phyloP scores from a whole-genome alignment of 1,284 basidiomycete species.

The Leccinum subrobustum region DNA sequence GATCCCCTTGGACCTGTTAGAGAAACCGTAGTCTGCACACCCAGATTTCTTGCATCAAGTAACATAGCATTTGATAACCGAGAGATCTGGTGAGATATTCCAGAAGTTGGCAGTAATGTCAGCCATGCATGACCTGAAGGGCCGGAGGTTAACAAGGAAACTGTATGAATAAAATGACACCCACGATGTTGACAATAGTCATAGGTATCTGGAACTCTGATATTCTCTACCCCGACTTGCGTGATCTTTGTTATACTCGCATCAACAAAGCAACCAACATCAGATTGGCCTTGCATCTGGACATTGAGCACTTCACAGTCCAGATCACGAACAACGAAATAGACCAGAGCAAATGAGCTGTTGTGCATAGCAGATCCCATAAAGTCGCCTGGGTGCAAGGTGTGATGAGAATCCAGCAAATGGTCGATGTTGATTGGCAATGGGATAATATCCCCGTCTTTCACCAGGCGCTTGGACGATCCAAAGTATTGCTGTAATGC shows the following conservation, averaged over 20 bases:
- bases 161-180: slow-evolving; percentile 7
- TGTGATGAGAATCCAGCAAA: slow-evolving; percentile 26
- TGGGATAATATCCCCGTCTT: slow-evolving; percentile 80
- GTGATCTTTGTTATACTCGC: slow-evolving; percentile 69
- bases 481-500: slow-evolving; percentile 73
- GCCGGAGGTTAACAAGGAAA: slow-evolving; percentile 5
- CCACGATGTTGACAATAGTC: slow-evolving; percentile 56
- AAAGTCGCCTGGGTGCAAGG: slow-evolving; percentile 11
- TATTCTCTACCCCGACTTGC: slow-evolving; percentile 77
- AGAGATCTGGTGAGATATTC: slow-evolving; percentile 43
- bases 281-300: slow-evolving; percentile 39
- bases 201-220: slow-evolving; percentile 59
- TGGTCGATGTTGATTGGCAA: slow-evolving; percentile 63
- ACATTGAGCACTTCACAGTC: slow-evolving; percentile 55
- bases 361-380: background rate
- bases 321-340: slow-evolving; percentile 81
- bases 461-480: slow-evolving; percentile 58
- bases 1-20: slow-evolving; percentile 73
- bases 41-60: slow-evolving; percentile 54
- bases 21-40: slow-evolving; percentile 64
- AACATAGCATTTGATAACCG: slow-evolving; percentile 57
- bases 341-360: slow-evolving; percentile 48
- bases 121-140: slow-evolving; percentile 11
- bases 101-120: background rate
- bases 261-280: slow-evolving; percentile 88